These are phyloP conservation scores for Teunomyces barrocoloradensis DNA, from an alignment of 805 yeast species.

Conservation along the genomic window DNA sequence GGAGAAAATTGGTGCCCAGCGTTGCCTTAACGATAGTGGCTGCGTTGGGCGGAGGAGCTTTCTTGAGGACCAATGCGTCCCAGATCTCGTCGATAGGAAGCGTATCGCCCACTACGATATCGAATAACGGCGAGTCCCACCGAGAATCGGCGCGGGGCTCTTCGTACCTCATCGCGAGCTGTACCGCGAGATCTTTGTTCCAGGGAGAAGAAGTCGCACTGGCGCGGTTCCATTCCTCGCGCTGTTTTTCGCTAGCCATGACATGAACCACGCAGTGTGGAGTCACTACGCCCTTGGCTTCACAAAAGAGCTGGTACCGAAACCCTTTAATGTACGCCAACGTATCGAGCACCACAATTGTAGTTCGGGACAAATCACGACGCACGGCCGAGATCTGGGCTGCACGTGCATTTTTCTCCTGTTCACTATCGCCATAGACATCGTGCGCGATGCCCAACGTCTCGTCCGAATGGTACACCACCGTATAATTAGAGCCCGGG, in stretches of 20 bases:
- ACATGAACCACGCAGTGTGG: constrained; percentile 82
- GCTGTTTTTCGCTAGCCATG: constrained; percentile 60
- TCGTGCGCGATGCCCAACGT: constrained; percentile 66
- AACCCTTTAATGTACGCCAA: constrained; percentile 92
- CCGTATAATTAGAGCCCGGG: constrained; percentile 55
- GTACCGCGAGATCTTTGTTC: constrained; percentile 45
- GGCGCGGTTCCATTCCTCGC: constrained; percentile 79
- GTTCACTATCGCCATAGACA: constrained; percentile 65
- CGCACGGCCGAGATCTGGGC: constrained; percentile 86
- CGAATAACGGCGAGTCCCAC: constrained; percentile 93
- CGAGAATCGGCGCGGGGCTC: constrained; percentile 84
- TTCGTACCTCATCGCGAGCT: constrained; percentile 80
- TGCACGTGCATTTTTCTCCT: constrained; percentile 82
- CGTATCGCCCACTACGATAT: constrained; percentile 56
- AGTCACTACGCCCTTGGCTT: constrained; percentile 80
- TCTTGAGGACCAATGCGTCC: constrained; percentile 56
- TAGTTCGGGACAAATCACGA: constrained; percentile 65
- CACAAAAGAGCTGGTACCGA: constrained; percentile 90
- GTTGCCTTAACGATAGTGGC: constrained; percentile 85
- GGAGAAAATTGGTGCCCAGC: constrained; percentile 69
- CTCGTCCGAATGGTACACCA: constrained; percentile 76
- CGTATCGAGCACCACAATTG: constrained; percentile 81
- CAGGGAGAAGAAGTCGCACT: constrained; percentile 13
- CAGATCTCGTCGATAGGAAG: constrained; percentile 68
- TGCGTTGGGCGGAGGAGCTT: constrained; percentile 73